These are phyloP conservation scores for Solanum ossicruentum DNA, from an alignment of 257 asterid species.

Conservation along the genomic window DNA sequence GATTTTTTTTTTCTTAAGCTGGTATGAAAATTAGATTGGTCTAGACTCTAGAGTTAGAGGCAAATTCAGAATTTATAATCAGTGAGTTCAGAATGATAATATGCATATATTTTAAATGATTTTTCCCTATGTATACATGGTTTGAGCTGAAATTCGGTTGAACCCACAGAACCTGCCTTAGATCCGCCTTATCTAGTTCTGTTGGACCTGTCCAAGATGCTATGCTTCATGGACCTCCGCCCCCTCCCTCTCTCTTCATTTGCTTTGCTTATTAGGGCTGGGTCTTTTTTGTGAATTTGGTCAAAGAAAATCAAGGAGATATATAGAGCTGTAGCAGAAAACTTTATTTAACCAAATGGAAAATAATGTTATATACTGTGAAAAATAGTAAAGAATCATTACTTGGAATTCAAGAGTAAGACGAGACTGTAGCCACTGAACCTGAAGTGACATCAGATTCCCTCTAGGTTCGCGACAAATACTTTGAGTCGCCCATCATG, in stretches of 20 bases:
- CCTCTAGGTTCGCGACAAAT: constrained; percentile 30
- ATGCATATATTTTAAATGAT: not conserved
- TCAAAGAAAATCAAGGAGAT: constrained; percentile 17
- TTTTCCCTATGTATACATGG: not conserved
- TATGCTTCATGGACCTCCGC: constrained; percentile 29
- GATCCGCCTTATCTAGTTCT: constrained; percentile 18
- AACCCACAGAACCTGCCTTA: not conserved
- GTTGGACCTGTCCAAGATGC: constrained; percentile 53
- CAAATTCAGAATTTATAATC: not conserved
- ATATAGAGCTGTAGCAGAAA: constrained; percentile 16
- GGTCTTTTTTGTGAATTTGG: constrained; percentile 10
- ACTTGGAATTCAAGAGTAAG: constrained; percentile 17
- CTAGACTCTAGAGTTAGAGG: not conserved
- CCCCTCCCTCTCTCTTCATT: constrained; percentile 16
- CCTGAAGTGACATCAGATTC: constrained; percentile 12
- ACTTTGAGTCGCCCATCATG: not conserved
- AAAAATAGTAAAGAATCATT: constrained; percentile 12
- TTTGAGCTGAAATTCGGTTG: not conserved
- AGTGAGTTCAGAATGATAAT: not conserved
- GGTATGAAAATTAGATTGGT: constrained; percentile 43
- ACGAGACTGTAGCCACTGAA: constrained; percentile 13
- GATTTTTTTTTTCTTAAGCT: constrained; percentile 23
- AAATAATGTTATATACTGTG: constrained; percentile 4
- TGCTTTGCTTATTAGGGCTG: constrained; percentile 43
- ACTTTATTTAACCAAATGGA: constrained; percentile 12